Conservation (phyloP, 305 asterid genomes). For the Solanum hybrid region DNA sequence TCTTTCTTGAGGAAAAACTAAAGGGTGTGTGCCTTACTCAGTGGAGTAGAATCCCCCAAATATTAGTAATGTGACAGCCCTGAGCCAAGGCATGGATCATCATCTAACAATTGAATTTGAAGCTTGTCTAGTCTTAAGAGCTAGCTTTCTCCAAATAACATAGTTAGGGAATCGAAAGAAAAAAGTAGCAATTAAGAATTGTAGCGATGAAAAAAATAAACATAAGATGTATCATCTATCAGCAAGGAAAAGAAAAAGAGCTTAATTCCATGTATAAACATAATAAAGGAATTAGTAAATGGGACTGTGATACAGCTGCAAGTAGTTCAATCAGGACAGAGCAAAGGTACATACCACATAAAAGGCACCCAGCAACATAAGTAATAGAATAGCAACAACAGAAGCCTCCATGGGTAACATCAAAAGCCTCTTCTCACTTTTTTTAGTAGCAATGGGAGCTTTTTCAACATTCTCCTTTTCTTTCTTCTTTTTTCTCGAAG, state of each 20-base stretch:
- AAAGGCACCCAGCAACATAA: slow-evolving; percentile 75
- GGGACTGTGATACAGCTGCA: background rate
- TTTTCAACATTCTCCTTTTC: slow-evolving; percentile 51
- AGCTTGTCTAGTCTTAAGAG: background rate
- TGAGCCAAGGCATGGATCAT: background rate
- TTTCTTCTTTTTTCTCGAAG: slow-evolving; percentile 59
- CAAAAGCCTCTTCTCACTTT: slow-evolving; percentile 47
- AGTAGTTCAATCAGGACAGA: background rate
- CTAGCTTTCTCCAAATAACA: background rate
- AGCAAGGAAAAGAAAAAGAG: background rate
- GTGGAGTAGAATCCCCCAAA: background rate
- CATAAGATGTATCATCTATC: background rate
- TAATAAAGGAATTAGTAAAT: background rate
- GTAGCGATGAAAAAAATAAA: background rate
- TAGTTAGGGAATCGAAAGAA: background rate
- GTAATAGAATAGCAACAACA: slow-evolving; percentile 58
- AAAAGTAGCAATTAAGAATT: background rate
- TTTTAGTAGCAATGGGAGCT: slow-evolving; percentile 41
- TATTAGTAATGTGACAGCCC: background rate
- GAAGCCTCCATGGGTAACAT: slow-evolving; percentile 81
- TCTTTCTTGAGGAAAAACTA: background rate
- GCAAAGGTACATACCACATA: slow-evolving; percentile 66
- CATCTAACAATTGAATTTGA: background rate
- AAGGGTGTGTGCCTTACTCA: background rate
- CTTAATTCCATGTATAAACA: background rate